A percentile compares a stretch with the other conserved stretches of the same genome.
Evolutionary conservation across 2,329 filamentous ascomycete species (phyloP).

Genomic region (Pestalotiopsis sp.): DNA sequence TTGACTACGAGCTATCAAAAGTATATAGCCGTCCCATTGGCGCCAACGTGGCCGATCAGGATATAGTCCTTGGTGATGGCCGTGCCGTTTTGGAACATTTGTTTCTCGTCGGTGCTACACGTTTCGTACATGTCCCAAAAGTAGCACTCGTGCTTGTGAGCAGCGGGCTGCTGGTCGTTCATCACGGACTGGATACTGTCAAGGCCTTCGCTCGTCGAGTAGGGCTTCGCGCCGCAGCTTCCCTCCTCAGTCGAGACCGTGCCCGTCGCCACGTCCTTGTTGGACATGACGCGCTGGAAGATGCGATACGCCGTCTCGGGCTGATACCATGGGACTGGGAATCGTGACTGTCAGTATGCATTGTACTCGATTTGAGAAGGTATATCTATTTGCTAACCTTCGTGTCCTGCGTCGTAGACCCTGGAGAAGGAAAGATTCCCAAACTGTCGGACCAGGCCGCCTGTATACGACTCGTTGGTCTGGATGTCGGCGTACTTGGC

Average conservation of each 20-base stretch:
- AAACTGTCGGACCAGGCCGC: constrained; percentile 11
- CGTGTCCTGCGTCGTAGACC: constrained; percentile 10
- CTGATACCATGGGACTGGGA: constrained; percentile 11
- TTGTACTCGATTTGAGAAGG: background rate
- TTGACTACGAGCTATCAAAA: background rate
- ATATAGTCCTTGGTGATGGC: constrained; percentile 13
- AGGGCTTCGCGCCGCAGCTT: background rate
- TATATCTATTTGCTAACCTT: background rate
- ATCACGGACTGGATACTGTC: constrained; percentile 2
- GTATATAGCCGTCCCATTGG: constrained; percentile 6
- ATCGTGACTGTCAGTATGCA: background rate
- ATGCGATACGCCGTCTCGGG: constrained; percentile 13
- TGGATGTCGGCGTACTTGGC: constrained; percentile 7
- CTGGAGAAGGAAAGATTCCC: constrained; percentile 10
- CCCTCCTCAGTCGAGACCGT: background rate
- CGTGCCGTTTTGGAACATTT: constrained; percentile 5
- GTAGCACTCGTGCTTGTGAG: constrained; percentile 13
- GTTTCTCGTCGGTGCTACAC: constrained; percentile 1
- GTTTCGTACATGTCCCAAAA: constrained; percentile 17
- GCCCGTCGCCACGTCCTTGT: constrained; percentile 12
- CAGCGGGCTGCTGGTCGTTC: background rate
- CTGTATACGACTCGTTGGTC: constrained; percentile 9
- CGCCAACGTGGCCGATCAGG: constrained; percentile 6
- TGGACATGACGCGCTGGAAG: constrained; percentile 8
- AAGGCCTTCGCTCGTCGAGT: background rate